Evolutionary conservation across 2,329 filamentous ascomycete species (phyloP), one percentile per base, ranked within the genome.

Genomic region (Aspergillus tanneri): DNA sequence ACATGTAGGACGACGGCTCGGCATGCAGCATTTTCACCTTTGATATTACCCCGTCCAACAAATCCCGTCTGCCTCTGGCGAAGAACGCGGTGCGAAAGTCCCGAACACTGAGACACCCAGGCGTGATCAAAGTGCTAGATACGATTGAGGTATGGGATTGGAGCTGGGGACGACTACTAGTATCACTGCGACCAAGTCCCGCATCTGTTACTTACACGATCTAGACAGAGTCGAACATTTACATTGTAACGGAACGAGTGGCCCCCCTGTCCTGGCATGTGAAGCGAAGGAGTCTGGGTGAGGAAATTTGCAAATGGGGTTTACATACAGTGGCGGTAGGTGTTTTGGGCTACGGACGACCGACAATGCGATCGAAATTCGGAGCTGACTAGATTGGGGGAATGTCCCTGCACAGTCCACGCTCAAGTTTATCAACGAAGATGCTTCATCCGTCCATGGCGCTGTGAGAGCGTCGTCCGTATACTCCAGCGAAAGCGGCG

Each of bases 1-100:
- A 22, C 12, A 25, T 52, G 48, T 59, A 96, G 90, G 91, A 97
- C 74, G 92, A 97, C 68, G 85, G 89, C 25, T 95, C 90, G 3
- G 85, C 89, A 61, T 99, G 93, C 73, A 96, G 90, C 74, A 91
- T 99, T 58, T 96, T 99, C 74, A 89, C 90, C 59, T 99, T 99
- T 77, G 92, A 99, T 68, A 81, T 95, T 47, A 79, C 80, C 50
- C 77, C n/a, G n/a, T n/a, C 87, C 49, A 92, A 95, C 69, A 89
- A 85, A 68, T 85, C 88, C 35, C 84, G 86, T 46, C 74, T 96
- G 18, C 88, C 91, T 32, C 81, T 99, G 44, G 93, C 93, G 44
- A 90, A 86, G 72, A 99, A 99, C 75, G 90, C 92, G 36, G 80
- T 96, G 57, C 90, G 92, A 67, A 99, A 97, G 73, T 81, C 95